Evolutionary conservation across 2,329 filamentous ascomycete species (phyloP), one percentile per base, ranked within the genome.

Genomic region (Ascomycota sp.): DNA sequence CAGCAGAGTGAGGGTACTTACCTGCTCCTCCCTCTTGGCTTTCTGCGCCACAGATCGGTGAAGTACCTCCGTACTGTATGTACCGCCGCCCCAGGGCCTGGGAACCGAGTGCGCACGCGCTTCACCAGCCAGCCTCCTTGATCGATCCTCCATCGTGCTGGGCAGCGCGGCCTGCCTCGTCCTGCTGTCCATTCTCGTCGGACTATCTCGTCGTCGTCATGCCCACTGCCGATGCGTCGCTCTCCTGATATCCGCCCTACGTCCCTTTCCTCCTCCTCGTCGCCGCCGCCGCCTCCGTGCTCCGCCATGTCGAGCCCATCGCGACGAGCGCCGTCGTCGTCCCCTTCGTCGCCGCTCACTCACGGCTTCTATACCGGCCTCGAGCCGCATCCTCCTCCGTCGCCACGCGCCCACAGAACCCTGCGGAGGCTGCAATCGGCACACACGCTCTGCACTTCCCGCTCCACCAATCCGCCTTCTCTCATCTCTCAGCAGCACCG

Each of bases 401-500:
- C 71, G 20, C 71, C 73, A 26, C 65, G 70, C 36, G 70, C 69
- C 19, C 68, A 73, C 46, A 69, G 76, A 42, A 65, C 68, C 28
- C 60, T 83, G 35, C 69, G 78, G 40, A 75, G 75, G 46, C 68
- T 81, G 20, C 75, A 82, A 51, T 83, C 78, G 21, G 76, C 79
- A 30, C 76, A 82, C 55, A 60, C 65, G 51, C 53, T 81, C 31
- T 69, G 69, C 46, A 46, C 69, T 36, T 63, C 37, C 13, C 36
- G 66, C 41, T 55, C 57, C 32, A 45, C 55, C 32, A 54, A 48
- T 37, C 56, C 57, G 34, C 57, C 65, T 17, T 67, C 68, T 0
- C 56, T 75, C 37, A 69, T 73, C 41, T 63, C 71, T n/a, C 69
- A 74, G 43, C 69, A 74, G 44, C 63, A 65, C 27, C 61, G 60